Evolutionary conservation across 2,329 filamentous ascomycete species (phyloP), one percentile per base, ranked within the genome.

Genomic region (Ceratocystis lukuohia): DNA sequence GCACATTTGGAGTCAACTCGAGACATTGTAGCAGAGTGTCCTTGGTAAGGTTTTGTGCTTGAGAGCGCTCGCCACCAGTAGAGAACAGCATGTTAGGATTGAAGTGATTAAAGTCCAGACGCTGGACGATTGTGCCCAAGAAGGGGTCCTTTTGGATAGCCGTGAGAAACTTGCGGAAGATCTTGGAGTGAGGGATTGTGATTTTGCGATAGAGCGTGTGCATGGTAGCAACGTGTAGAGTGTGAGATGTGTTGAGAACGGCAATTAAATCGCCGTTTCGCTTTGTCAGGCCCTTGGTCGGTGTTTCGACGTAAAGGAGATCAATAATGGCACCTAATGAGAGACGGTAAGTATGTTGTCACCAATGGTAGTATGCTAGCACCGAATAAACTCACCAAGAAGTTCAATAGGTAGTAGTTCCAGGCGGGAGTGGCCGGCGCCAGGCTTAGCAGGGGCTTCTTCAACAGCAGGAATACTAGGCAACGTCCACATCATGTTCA

Each of bases 101-200:
- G 76, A 92, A 92, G 78, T 92, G 89, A 69, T 88, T 91, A 72
- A 94, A 92, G 76, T 94, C 89, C 59, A 93, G 78, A 63, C 89
- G 86, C 67, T 88, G 85, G 57, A 93, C 88, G 71, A 92, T 84
- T 50, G 84, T 87, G 59, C 89, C 89, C 65, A 92, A 79, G 7
- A 84, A 79, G 1, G 84, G 83, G 73, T 91, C 85, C 67, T 82
- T 77, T 59, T 79, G 78, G 70, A 93, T 79, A 72, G 89, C 88
- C 67, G 80, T 79, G 62, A 91, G 81, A 71, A 91, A 90, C 76
- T 93, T 93, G 73, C 86, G 86, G 77, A 92, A 94, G 73, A 91
- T 90, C 68, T 85, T 80, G 30, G 89, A 93, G 78, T 92, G 89
- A 5, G 89, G 89, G 70, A 93, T 88, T 56, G 88, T 91, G 74